Evolutionary conservation across 805 yeast species (phyloP).

Genomic region (Hanseniaspora taiwanica): DNA sequence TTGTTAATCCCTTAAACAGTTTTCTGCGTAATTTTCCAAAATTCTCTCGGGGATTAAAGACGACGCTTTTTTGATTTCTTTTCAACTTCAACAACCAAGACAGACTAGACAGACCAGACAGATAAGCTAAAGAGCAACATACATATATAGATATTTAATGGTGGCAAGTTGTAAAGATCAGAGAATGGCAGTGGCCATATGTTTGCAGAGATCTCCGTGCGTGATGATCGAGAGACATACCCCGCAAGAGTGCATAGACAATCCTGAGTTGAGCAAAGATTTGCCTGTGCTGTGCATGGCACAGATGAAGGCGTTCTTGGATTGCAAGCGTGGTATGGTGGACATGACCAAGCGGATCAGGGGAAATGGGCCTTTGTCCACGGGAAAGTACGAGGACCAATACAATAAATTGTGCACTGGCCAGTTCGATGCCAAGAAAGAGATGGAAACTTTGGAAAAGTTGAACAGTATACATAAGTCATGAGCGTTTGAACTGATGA

Average conservation of each 20-base stretch:
- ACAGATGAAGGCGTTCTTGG: constrained; percentile 72
- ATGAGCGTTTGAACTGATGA: not conserved
- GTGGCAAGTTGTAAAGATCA: constrained; percentile 88
- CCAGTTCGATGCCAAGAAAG: constrained; percentile 69
- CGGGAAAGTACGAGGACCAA: constrained; percentile 85
- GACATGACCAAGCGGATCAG: constrained; percentile 85
- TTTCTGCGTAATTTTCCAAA: too few species aligned
- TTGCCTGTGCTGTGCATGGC: constrained; percentile 83
- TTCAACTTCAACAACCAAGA: too few species aligned
- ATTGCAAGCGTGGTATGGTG: constrained; percentile 81
- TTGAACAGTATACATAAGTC: constrained; percentile 38
- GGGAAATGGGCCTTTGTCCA: constrained; percentile 87
- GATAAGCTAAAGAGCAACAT: not conserved
- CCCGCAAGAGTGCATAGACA: constrained; percentile 75
- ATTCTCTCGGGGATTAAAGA: too few species aligned
- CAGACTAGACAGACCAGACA: too few species aligned
- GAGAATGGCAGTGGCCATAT: constrained; percentile 86
- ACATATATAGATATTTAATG: constrained; percentile 22
- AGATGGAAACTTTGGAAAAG: constrained; percentile 55
- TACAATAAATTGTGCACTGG: constrained; percentile 70
- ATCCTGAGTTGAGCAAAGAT: constrained; percentile 62
- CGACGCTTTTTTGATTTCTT: too few species aligned
- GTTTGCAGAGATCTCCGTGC: constrained; percentile 93
- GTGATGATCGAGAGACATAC: constrained; percentile 81
- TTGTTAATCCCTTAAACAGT: too few species aligned